Percentiles rank a stretch among this genome's conserved stretches.
Conservation (phyloP, 2,329 filamentous ascomycete genomes). For the Neonectria faginata region DNA sequence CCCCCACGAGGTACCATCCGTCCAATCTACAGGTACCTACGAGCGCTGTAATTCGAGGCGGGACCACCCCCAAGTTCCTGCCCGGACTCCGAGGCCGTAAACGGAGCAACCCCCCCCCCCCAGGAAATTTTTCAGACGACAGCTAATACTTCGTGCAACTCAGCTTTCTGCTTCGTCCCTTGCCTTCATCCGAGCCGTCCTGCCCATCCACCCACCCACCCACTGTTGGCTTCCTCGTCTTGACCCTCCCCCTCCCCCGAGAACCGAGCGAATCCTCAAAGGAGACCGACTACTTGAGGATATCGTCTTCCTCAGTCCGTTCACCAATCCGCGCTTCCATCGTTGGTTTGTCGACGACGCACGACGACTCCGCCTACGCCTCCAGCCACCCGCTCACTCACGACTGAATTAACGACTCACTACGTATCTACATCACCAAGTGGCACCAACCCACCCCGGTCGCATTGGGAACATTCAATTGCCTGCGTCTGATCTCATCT, state of each 20-base stretch:
- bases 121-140: conserved; percentile 50
- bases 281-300: neutral
- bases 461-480: conserved; percentile 36
- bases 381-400: conserved; percentile 3
- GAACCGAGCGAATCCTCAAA: neutral
- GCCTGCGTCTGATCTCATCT: conserved; percentile 36
- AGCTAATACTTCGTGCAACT: conserved; percentile 14
- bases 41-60: neutral
- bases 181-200: conserved; percentile 13
- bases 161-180: conserved; percentile 21
- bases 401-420: neutral
- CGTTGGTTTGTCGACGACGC: neutral
- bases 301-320: neutral
- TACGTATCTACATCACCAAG: neutral
- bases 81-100: conserved; percentile 54
- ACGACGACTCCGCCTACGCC: neutral
- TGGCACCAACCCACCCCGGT: conserved; percentile 19
- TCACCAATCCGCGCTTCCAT: conserved; percentile 1
- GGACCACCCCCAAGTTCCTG: conserved; percentile 9
- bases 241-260: neutral
- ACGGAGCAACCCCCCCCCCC: conserved; percentile 49
- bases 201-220: conserved; percentile 9
- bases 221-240: conserved; percentile 3
- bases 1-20: neutral
- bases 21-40: neutral